Evolutionary conservation across 176 grass and related monocot genomes (phyloP), one percentile per base, ranked within the genome.

Genomic region (Saccharum spontaneum): DNA sequence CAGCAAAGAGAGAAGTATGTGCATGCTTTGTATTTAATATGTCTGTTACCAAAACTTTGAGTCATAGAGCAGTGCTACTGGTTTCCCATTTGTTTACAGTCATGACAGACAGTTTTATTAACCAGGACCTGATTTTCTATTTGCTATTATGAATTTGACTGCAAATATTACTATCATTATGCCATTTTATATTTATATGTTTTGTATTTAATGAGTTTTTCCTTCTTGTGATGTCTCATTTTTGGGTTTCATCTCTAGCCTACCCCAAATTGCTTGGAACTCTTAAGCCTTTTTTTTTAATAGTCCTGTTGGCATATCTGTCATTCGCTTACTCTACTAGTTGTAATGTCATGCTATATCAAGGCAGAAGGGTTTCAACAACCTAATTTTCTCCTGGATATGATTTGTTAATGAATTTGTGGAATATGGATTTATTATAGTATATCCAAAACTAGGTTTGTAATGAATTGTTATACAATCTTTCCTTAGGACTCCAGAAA

Each of bases 1-100:
- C 90, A 91, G 0, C 97, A 99, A 94, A 91, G 97, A 86, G 97
- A 99, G 79, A 99, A 90, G 97, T 99, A 88, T 61, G 52, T 49
- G 2, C 46, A 45, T 86, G 60, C 44, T 64, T 78, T 71, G 13
- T 84, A 28, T 66, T 76, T 75, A 79, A 65, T 66, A 52, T 52
- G 30, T 71, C 39, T 80, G 40, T 57, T 43, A 43, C 23, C 37
- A 80, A 64, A 26, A 49, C 50, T 48, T 20, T 79, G 6, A 61
- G 22, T 50, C 18, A 16, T n/a, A 33, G 79, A 79, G 52, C 31
- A 78, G 16, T 34, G 63, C 3, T 72, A 30, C 38, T 62, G 31
- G 18, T 62, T 59, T 16, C 50, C 49, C 76, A 81, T 30, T 59
- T 49, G 17, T 63, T 20, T 10, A 44, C 37, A 28, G 20, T 86